Base-by-base conservation (phyloP, 2,329 filamentous ascomycete species). In the Laburnicola sp. region DNA sequence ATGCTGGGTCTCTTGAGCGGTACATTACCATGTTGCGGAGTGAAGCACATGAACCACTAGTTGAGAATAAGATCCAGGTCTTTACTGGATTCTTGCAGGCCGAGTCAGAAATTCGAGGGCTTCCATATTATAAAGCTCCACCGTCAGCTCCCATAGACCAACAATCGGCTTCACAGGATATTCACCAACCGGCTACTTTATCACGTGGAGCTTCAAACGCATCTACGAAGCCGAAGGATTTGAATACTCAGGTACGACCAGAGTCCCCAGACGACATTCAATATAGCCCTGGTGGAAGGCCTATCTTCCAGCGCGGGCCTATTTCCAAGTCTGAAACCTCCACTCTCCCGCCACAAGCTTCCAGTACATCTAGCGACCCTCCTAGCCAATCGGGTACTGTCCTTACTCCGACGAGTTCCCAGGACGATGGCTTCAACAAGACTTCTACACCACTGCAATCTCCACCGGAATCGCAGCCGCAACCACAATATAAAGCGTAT, bases 231-330 rank as follows among this genome's bases (percentile, higher is more conserved):
- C 59, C 46, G 40, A 57, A 48, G 2, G 50, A 62, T 16, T 45
- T 72, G 27, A 63, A 51, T 23, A 41, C 64, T 10, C 45, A 63
- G 23, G 51, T 66, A 16, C 60, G 60, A 2, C 27, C 53, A 27
- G 21, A 16, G 9, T 30, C 46, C 8, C 34, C 50, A 4, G 66
- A 69, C 30, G 62, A 66, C 6, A 60, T 54, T 28, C 68, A 74
- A 34, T 82, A 82, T 53, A 83, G 80, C 53, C 78, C 80, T 21
- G 81, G 80, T 22, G 81, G 81, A 6, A 71, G 81, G 28, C 80
- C 81, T 7, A 73, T 79, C 8, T 53, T 79, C 23, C 63, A 56
- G 32, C 58, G 54, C 3, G 60, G 61, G 25, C 47, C 59, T 7
- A 62, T 51, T 16, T 23, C 62, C 9, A 57, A 53, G 39, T 56